Conservation (phyloP, 148 eudicot genomes). For the Hydrangea macrophylla region DNA sequence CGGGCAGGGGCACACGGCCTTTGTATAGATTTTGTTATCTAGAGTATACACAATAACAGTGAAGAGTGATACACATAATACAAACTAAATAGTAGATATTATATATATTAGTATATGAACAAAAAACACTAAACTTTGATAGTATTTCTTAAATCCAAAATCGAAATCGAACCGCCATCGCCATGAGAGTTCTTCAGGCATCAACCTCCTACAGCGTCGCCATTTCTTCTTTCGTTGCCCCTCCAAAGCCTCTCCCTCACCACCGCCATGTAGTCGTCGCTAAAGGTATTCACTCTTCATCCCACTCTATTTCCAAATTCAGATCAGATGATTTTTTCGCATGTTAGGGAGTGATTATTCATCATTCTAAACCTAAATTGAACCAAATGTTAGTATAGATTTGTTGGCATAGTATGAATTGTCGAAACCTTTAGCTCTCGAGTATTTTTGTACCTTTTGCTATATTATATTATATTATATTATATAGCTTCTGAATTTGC, state of each 20-base stretch:
- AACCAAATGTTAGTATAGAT: no score
- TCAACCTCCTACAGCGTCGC: slow-evolving; percentile 21
- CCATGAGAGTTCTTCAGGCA: slow-evolving; percentile 18
- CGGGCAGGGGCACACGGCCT: no score
- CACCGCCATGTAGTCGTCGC: slow-evolving; percentile 8
- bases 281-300: neutral
- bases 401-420: neutral
- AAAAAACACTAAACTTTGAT: no score
- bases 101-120: no score
- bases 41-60: no score
- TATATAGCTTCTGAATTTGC: neutral
- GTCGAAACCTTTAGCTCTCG: no score
- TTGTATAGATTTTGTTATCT: no score
- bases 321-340: neutral
- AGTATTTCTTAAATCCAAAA: no score
- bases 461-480: no score
- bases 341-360: neutral
- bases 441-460: neutral
- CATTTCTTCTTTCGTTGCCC: slow-evolving; percentile 4
- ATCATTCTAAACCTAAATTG: neutral
- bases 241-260: slow-evolving; percentile 2
- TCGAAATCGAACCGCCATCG: slow-evolving; percentile 3
- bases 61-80: no score
- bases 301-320: neutral
- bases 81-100: no score